These are phyloP conservation scores for Podila verticillata DNA, from an alignment of 192 early-diverging fungal genomes.

Conservation along the genomic window DNA sequence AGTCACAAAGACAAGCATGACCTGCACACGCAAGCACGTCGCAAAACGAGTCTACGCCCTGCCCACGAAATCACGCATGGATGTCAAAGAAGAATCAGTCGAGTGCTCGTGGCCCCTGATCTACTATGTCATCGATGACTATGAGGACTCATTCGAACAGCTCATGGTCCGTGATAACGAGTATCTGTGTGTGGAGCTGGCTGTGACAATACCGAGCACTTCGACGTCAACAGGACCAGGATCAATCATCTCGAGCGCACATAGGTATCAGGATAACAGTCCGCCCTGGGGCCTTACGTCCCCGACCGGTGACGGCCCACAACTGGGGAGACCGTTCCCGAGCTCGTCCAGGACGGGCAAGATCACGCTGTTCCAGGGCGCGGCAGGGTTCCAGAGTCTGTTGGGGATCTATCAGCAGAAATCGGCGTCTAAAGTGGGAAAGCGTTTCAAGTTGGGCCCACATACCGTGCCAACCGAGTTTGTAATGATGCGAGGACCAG, in stretches of 20 bases:
- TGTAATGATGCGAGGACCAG: constrained; percentile 94
- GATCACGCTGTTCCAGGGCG: constrained; percentile 92
- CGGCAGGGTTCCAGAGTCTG: constrained; percentile 84
- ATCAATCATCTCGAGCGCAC: constrained; percentile 34
- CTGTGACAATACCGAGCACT: constrained; percentile 73
- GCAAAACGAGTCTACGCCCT: constrained; percentile 85
- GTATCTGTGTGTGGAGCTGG: constrained; percentile 92
- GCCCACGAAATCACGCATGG: constrained; percentile 92
- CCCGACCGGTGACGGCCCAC: constrained; percentile 17
- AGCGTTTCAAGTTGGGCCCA: constrained; percentile 69
- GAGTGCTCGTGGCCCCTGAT: constrained; percentile 92
- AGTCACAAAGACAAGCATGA: constrained; percentile 67
- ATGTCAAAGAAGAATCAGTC: constrained; percentile 87
- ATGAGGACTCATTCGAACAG: constrained; percentile 89
- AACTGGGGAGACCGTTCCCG: constrained; percentile 42
- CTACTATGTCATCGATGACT: constrained; percentile 95
- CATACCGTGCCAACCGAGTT: constrained; percentile 84
- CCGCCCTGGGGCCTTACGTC: constrained; percentile 46
- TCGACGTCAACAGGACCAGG: constrained; percentile 6
- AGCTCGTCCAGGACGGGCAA: constrained; percentile 56
- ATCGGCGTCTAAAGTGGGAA: constrained; percentile 67
- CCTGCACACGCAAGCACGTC: constrained; percentile 78
- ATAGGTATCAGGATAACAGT: constrained; percentile 44
- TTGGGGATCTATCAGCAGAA: constrained; percentile 88
- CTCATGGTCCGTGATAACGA: constrained; percentile 85